Conservation (phyloP, 2,329 filamentous ascomycete species). For the Aspergillus pseudotamarii region DNA sequence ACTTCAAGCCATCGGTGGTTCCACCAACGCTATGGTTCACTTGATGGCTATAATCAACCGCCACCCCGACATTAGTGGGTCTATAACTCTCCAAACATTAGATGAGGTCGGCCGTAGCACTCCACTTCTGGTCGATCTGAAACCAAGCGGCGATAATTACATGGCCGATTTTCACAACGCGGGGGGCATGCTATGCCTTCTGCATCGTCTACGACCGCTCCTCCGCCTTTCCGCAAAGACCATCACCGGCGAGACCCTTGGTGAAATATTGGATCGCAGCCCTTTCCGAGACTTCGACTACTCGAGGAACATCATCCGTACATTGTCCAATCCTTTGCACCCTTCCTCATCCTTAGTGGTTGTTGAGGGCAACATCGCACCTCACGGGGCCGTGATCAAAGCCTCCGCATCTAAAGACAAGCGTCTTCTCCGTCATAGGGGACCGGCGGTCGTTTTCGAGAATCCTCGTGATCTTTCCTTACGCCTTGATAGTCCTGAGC, state of each 20-base stretch:
- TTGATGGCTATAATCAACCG: slow-evolving; percentile 58
- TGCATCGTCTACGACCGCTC: slow-evolving; percentile 51
- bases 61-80: slow-evolving; percentile 51
- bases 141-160: slow-evolving; percentile 57
- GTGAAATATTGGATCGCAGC: slow-evolving; percentile 47
- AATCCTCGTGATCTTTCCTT: slow-evolving; percentile 50
- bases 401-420: slow-evolving; percentile 54
- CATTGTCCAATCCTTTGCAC: slow-evolving; percentile 50
- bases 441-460: slow-evolving; percentile 52
- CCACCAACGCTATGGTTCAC: slow-evolving; percentile 60
- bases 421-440: slow-evolving; percentile 47
- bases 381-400: slow-evolving; percentile 54
- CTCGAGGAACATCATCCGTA: slow-evolving; percentile 47
- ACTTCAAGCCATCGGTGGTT: slow-evolving; percentile 59
- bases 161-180: slow-evolving; percentile 60
- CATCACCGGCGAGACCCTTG: slow-evolving; percentile 51
- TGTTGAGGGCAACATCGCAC: slow-evolving; percentile 52
- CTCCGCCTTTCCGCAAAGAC: slow-evolving; percentile 51
- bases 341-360: slow-evolving; percentile 50
- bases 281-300: slow-evolving; percentile 47
- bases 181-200: slow-evolving; percentile 53
- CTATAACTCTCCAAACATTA: slow-evolving; percentile 50
- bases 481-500: slow-evolving; percentile 50
- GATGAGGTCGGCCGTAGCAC: slow-evolving; percentile 53
- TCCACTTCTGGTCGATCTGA: slow-evolving; percentile 55